Evolutionary conservation across 2,329 filamentous ascomycete species (phyloP), one percentile per base, ranked within the genome.

Genomic region (Zymoseptoria passerinii): DNA sequence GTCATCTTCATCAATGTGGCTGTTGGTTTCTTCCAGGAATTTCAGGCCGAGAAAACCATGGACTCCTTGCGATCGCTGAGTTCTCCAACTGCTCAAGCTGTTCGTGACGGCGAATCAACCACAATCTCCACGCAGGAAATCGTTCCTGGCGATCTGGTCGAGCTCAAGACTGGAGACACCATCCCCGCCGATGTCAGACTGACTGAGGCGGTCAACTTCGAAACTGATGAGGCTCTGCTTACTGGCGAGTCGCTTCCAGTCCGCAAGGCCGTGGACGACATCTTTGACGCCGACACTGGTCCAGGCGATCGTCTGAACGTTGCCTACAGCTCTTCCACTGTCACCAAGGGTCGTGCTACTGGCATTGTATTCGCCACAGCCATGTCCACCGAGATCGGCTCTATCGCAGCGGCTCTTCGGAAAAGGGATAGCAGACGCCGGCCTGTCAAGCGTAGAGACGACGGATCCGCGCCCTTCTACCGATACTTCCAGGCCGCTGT

Each of bases 341-440:
- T 90, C 66, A 87, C 85, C 2, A 83, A 84, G 60, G 87, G 87
- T 53, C 82, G 87, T 57, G 87, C 81, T 53, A 83, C 77, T 10
- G 87, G 86, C 59, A 81, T 90, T 53, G 86, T 89, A 48, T 80
- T 85, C 52, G 79, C 82, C 40, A 88, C 83, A 16, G 86, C 82
- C 50, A 88, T 89, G 85, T 72, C 80, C 57, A 90, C 88, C 20
- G 84, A 90, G 72, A 85, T 90, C 54, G 88, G 88, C 65, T 84
- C 83, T 68, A 90, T 90, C 66, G 87, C 88, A n/a, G 81, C 79
- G 57, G 74, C 87, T 63, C 80, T 92, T 49, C 83, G 85, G 57
- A 80, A 82, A n/a, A 79, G 79, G 61, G 79, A 82, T 57, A 81
- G 73, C 72, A 67, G 65, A 67, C 54, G 72, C 60, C 52, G 73